Conservation (phyloP, 2,329 filamentous ascomycete genomes). For the Xylariaceae sp. region DNA sequence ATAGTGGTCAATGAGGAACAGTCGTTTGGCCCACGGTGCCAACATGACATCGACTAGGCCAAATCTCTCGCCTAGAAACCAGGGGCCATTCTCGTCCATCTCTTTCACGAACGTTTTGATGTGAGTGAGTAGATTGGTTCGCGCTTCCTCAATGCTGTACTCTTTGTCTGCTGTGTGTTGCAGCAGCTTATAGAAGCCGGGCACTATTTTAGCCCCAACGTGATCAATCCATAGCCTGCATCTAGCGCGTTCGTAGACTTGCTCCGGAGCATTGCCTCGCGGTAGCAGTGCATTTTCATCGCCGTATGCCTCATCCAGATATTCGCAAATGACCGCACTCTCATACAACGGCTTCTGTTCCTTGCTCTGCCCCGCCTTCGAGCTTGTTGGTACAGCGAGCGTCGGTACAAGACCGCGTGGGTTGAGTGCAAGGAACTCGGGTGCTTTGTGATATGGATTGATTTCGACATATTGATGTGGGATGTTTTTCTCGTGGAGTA, state of each 20-base stretch:
- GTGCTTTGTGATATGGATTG: constrained; percentile 72
- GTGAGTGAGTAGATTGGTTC: constrained; percentile 53
- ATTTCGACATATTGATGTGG: constrained; percentile 74
- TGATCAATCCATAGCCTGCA: constrained; percentile 73
- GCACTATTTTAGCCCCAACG: constrained; percentile 62
- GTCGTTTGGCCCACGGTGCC: constrained; percentile 67
- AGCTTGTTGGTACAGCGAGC: constrained; percentile 44
- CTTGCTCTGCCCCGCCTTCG: constrained; percentile 23
- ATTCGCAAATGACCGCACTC: constrained; percentile 69
- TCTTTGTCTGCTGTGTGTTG: constrained; percentile 50
- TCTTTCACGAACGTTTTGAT: constrained; percentile 59
- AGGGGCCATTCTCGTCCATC: constrained; percentile 57
- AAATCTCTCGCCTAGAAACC: constrained; percentile 62
- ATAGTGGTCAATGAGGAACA: constrained; percentile 74
- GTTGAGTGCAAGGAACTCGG: constrained; percentile 66
- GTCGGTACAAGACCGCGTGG: constrained; percentile 74
- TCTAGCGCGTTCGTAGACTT: constrained; percentile 61
- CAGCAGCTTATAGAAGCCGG: constrained; percentile 61
- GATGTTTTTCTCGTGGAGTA: constrained; percentile 68
- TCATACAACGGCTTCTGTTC: constrained; percentile 63
- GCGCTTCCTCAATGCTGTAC: constrained; percentile 49
- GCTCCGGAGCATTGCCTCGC: constrained; percentile 22
- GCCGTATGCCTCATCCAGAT: constrained; percentile 67
- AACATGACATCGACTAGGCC: constrained; percentile 66
- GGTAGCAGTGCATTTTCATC: constrained; percentile 50